A percentile compares a stretch with the other conserved stretches of the same genome.
phyloP scores from a whole-genome alignment of 495 filamentous ascomycete species.

The Aspergillus indologenus region DNA sequence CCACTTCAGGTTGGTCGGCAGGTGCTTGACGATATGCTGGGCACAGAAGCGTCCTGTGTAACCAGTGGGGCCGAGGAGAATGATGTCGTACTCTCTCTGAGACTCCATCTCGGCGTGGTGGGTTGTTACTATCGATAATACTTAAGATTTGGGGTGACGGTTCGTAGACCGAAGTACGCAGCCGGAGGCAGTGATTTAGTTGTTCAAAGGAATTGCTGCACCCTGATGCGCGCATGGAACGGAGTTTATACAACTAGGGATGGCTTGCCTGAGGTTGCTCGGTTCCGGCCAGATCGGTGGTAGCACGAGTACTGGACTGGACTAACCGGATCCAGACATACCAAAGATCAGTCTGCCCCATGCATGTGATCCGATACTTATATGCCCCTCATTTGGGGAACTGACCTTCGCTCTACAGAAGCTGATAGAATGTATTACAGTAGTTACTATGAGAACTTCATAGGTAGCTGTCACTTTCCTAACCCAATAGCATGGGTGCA shows the following conservation, averaged over 20 bases:
- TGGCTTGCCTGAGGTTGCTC: neutral
- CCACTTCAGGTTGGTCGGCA: constrained; percentile 84
- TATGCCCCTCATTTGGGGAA: neutral
- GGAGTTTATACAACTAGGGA: neutral
- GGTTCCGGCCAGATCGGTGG: neutral
- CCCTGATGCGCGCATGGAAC: neutral
- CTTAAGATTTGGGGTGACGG: neutral
- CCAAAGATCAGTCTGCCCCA: neutral
- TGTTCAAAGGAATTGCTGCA: neutral
- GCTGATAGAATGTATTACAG: too few relatives aligned
- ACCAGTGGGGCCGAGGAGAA: constrained; percentile 80
- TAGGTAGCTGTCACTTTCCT: neutral
- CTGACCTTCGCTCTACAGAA: too few relatives aligned
- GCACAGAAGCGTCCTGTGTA: constrained; percentile 81
- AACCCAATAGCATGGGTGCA: neutral
- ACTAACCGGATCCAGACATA: constrained; percentile 4
- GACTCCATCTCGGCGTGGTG: constrained; percentile 29
- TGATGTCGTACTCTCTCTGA: constrained; percentile 70
- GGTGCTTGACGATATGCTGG: constrained; percentile 68
- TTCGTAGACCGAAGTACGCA: too few relatives aligned
- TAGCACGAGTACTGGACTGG: too few relatives aligned
- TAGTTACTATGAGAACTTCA: too few relatives aligned
- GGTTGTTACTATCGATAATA: neutral
- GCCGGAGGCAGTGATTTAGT: too few relatives aligned
- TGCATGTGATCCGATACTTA: neutral